phyloP scores from a whole-genome alignment of 2,329 filamentous ascomycete genomes.

The Fusarium anthophilum region DNA sequence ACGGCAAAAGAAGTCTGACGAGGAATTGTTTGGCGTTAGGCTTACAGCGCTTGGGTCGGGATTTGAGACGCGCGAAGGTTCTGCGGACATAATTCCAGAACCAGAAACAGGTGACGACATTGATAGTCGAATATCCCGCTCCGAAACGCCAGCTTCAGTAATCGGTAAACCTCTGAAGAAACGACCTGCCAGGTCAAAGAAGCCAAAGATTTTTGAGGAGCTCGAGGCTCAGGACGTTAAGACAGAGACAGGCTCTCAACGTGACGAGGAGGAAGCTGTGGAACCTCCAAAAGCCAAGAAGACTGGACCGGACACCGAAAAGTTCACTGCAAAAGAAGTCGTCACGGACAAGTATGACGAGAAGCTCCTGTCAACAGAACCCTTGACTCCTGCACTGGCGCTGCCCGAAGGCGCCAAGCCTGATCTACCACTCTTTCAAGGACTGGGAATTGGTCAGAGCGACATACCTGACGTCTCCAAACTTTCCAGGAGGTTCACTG shows the following conservation, averaged over 20 bases:
- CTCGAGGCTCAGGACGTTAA: constrained; percentile 68
- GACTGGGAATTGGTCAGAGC: constrained; percentile 53
- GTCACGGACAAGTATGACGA: constrained; percentile 57
- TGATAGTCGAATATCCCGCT: constrained; percentile 53
- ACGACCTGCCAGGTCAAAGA: constrained; percentile 68
- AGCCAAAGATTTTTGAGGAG: constrained; percentile 80
- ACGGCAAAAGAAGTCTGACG: constrained; percentile 81
- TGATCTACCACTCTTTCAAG: constrained; percentile 57
- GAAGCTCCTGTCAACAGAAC: constrained; percentile 59
- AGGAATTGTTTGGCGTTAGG: constrained; percentile 77
- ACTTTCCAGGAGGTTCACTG: constrained; percentile 58
- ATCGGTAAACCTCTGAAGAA: constrained; percentile 65
- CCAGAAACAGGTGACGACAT: constrained; percentile 56
- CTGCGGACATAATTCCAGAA: constrained; percentile 62
- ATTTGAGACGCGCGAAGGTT: constrained; percentile 56
- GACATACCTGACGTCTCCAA: constrained; percentile 61
- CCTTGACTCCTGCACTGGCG: constrained; percentile 55
- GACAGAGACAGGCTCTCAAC: constrained; percentile 57
- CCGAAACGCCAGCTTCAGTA: constrained; percentile 57
- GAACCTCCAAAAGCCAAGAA: constrained; percentile 24
- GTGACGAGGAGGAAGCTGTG: constrained; percentile 50
- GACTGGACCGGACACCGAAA: constrained; percentile 16
- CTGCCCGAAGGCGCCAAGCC: constrained; percentile 57
- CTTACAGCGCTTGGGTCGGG: constrained; percentile 63
- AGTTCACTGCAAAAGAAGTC: constrained; percentile 42